phyloP scores from a whole-genome alignment of 2,329 filamentous ascomycete genomes.

The Pestalotiopsis sp. region DNA sequence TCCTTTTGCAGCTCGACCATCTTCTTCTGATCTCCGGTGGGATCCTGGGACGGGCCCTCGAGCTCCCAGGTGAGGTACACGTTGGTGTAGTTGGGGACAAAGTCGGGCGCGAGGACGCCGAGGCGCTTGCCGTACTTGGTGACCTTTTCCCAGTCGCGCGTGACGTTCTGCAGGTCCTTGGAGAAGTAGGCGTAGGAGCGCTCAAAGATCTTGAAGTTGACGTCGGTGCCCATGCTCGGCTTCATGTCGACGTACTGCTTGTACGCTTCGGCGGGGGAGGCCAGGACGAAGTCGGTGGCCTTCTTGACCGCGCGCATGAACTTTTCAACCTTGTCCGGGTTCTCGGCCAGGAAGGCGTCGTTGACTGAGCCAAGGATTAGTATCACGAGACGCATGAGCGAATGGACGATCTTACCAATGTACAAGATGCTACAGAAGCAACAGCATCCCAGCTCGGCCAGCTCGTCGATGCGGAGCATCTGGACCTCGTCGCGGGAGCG shows the following conservation, averaged over 20 bases:
- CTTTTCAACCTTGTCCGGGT: conserved; percentile 65
- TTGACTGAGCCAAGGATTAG: conserved; percentile 41
- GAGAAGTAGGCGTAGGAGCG: conserved; percentile 78
- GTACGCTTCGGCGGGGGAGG: conserved; percentile 64
- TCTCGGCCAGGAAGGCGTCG: conserved; percentile 66
- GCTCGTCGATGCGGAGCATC: conserved; percentile 81
- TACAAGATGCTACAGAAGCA: conserved; percentile 84
- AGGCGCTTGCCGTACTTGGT: conserved; percentile 76
- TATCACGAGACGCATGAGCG: background rate
- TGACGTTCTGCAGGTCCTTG: conserved; percentile 72
- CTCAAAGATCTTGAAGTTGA: conserved; percentile 81
- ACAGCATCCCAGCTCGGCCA: conserved; percentile 79
- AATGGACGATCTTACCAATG: conserved; percentile 51
- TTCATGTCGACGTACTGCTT: conserved; percentile 73
- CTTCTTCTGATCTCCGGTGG: conserved; percentile 72
- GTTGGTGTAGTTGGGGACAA: conserved; percentile 76
- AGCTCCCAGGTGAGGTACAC: conserved; percentile 67
- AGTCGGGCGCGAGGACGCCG: conserved; percentile 63
- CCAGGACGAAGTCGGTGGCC: conserved; percentile 72
- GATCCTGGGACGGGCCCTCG: conserved; percentile 66
- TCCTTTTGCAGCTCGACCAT: conserved; percentile 71
- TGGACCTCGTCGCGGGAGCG: conserved; percentile 69
- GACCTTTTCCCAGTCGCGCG: conserved; percentile 76
- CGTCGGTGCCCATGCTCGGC: conserved; percentile 65
- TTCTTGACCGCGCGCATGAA: conserved; percentile 76